Evolutionary conservation across 371 early-diverging fungal genomes (phyloP), one percentile per base, ranked within the genome.

Genomic region (Conidiobolus incongruus): DNA sequence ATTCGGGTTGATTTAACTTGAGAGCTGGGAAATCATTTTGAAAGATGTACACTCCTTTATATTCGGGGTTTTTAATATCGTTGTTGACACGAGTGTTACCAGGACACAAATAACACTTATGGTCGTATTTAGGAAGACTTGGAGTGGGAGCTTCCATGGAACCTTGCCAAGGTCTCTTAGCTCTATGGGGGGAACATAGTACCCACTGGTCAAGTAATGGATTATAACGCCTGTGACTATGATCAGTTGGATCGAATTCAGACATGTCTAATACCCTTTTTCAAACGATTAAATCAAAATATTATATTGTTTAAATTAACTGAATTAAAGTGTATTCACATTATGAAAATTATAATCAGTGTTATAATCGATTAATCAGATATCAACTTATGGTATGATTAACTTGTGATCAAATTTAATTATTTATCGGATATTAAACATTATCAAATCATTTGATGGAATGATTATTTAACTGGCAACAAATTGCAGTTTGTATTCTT

Each of bases 101-200:
- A 0, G 90, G 86, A 46, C 89, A 88, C 32, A 90, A 62, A 47
- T 78, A 89, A 54, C 94, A 91, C 5, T 60, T 52, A 1, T 84
- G 75, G 39, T 83, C 88, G 52, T 84, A 77, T 0, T 50, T 33
- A 10, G 76, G 79, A 1, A 57, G 54, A n/a, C 57, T 46, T 12
- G 62, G 63, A 22, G 45, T 40, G n/a, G 52, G 47, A 12, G 60
- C 49, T 47, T 75, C 75, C 30, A 66, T 66, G 41, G 75, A 67
- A 44, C 88, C 88, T 48, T 72, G 75, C 94, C 94, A 94, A 11
- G 94, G 94, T 32, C 94, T 68, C 48, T 81, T 79, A 19, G 84
- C 79, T 22, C 94, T 76, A 52, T 94, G 94, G 11, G 94, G 94
- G 7, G 90, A 90, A 55, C 86, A 85, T 17, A 91, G 65, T 12